phyloP scores from a whole-genome alignment of 768 basidiomycete species.

The Leccinum barrowsii region DNA sequence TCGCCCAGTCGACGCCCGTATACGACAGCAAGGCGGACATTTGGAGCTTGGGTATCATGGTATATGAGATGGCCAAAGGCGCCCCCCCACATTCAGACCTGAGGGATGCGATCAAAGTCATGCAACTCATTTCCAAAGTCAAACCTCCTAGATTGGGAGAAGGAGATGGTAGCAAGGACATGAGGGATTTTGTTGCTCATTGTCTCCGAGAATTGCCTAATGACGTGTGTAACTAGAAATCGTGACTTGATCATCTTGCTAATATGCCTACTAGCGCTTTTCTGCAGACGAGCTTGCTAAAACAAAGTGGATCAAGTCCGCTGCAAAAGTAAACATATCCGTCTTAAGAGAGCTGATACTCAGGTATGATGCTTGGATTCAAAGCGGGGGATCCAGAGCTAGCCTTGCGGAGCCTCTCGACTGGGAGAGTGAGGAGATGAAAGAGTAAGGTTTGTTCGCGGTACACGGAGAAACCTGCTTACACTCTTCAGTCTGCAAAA shows the following conservation, averaged over 20 bases:
- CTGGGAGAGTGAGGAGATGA: slow-evolving; percentile 70
- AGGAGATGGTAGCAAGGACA: slow-evolving; percentile 73
- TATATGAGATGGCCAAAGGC: slow-evolving; percentile 97
- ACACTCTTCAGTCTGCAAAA: slow-evolving; percentile 19
- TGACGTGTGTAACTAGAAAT: slow-evolving; percentile 50
- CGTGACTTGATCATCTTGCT: slow-evolving; percentile 1
- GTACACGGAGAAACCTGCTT: slow-evolving; percentile 1
- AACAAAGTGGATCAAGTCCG: slow-evolving; percentile 85
- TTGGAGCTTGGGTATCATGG: slow-evolving; percentile 95
- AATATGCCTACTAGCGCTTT: slow-evolving; percentile 54
- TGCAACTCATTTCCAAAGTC: slow-evolving; percentile 83
- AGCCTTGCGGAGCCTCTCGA: slow-evolving; percentile 70
- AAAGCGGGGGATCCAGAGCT: slow-evolving; percentile 66
- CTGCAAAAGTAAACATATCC: slow-evolving; percentile 62
- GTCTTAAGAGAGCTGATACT: slow-evolving; percentile 77
- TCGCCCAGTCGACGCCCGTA: slow-evolving; percentile 80
- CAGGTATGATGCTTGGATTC: slow-evolving; percentile 71
- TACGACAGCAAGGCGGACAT: slow-evolving; percentile 99
- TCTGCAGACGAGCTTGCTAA: slow-evolving; percentile 86
- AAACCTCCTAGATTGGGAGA: slow-evolving; percentile 81
- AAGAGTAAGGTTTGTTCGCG: slow-evolving; percentile 35
- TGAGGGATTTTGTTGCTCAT: slow-evolving; percentile 82
- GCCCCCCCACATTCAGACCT: slow-evolving; percentile 89
- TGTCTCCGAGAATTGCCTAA: slow-evolving; percentile 79
- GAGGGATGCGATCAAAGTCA: slow-evolving; percentile 75